Evolutionary conservation across 2,329 filamentous ascomycete species (phyloP).

Genomic region (Cladosporium sp.): DNA sequence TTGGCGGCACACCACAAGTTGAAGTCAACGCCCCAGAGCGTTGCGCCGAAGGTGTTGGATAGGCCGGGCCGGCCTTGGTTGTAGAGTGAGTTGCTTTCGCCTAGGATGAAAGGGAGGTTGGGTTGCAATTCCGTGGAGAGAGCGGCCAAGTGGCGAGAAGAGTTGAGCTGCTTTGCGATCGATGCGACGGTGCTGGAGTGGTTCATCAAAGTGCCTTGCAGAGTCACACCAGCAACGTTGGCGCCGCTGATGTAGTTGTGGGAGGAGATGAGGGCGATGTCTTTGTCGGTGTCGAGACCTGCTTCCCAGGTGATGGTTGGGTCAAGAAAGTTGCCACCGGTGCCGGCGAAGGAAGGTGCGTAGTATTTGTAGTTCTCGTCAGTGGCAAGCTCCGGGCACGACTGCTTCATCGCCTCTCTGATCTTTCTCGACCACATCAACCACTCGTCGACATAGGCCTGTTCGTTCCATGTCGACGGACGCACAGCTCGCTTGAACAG

Average conservation of each 20-base stretch:
- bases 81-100: conserved; percentile 61
- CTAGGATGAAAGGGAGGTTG: conserved; percentile 51
- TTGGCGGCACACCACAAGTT: conserved; percentile 54
- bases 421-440: conserved; percentile 52
- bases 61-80: conserved; percentile 56
- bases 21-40: conserved; percentile 63
- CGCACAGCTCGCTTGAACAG: conserved; percentile 52
- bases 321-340: conserved; percentile 46
- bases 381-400: conserved; percentile 49
- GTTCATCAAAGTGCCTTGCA: conserved; percentile 61
- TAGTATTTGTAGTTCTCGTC: conserved; percentile 47
- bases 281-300: conserved; percentile 48
- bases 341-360: conserved; percentile 56
- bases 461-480: conserved; percentile 52
- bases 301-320: conserved; percentile 49
- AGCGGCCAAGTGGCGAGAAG: not conserved
- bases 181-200: conserved; percentile 49
- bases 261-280: conserved; percentile 53
- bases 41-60: conserved; percentile 57
- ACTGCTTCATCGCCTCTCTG: conserved; percentile 39
- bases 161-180: not conserved
- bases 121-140: conserved; percentile 22
- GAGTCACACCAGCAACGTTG: conserved; percentile 56
- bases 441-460: conserved; percentile 56
- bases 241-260: conserved; percentile 64